phyloP scores from a whole-genome alignment of 768 basidiomycete genomes.

The Bullera alba region DNA sequence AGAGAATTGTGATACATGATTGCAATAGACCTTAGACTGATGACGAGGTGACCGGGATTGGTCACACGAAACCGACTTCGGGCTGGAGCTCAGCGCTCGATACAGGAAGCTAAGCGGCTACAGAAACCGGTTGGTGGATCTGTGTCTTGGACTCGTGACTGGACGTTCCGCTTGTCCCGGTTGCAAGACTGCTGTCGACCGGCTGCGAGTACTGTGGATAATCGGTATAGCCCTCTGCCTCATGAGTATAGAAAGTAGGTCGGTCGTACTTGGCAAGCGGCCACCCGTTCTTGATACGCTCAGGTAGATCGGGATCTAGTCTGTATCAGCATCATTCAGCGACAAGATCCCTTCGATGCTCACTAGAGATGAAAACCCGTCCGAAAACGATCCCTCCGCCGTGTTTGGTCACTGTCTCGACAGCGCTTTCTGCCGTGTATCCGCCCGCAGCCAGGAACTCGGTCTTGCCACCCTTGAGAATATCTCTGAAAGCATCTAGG shows the following conservation, averaged over 20 bases:
- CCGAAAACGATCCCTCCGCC: conserved; percentile 15
- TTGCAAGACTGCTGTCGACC: too few relatives aligned
- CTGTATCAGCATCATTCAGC: neutral
- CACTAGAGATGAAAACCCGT: conserved; percentile 18
- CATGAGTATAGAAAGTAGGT: conserved; percentile 22
- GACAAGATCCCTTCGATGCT: too few relatives aligned
- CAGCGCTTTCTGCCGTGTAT: conserved; percentile 13
- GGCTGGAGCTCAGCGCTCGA: too few relatives aligned
- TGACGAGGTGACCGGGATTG: too few relatives aligned
- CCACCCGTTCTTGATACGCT: conserved; percentile 13
- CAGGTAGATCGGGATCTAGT: conserved; percentile 18
- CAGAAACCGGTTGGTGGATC: too few relatives aligned
- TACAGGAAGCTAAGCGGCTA: too few relatives aligned
- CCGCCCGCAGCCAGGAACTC: conserved; percentile 21
- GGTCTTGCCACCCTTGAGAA: conserved; percentile 9
- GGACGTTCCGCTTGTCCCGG: too few relatives aligned
- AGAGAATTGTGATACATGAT: too few relatives aligned
- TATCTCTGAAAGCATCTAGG: conserved; percentile 4
- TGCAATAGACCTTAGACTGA: too few relatives aligned
- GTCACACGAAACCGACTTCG: too few relatives aligned
- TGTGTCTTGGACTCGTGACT: too few relatives aligned
- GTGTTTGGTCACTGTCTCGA: conserved; percentile 6
- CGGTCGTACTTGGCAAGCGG: conserved; percentile 13
- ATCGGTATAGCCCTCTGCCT: conserved; percentile 13
- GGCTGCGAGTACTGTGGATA: conserved; percentile 6